Evolutionary conservation across 1,284 basidiomycete species (phyloP), one percentile per base, ranked within the genome.

Genomic region (Chalciporus piperatoides): DNA sequence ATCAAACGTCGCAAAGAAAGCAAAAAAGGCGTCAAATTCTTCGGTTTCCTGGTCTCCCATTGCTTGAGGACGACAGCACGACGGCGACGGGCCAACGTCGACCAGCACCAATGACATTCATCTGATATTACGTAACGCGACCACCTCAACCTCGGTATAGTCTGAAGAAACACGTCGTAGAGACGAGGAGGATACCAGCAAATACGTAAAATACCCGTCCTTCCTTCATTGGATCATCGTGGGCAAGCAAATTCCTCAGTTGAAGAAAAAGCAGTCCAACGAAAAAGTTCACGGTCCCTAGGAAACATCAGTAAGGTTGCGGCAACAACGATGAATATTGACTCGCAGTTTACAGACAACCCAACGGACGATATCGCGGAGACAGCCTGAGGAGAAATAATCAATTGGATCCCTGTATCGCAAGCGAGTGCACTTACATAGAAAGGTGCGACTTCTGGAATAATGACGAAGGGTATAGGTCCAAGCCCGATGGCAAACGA

Each of bases 401-500:
- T 32, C 24, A 21, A 23, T 42, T n/a, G n/a, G 32, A 41, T 45
- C 48, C 36, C 3, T 19, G 28, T 25, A 49, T 39, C 11, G 48
- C 37, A 42, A 50, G 30, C 10, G 11, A 27, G 19, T 14, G 12
- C 36, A 72, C 84, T 58, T 68, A 86, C 89, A 60, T 86, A 77
- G 40, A 77, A 68, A 1, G 94, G 94, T 0, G 93, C 86, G 21
- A 97, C 80, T 63, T 97, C 94, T n/a, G 92, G 84, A 27, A 96
- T 84, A 68, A 97, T 86, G 37, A 97, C 83, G 64, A 94, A 97
- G 0, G 94, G 94, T 30, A 97, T 73, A 1, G 94, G 93, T 1
- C 94, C 94, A n/a, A 97, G 75, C 1, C 94, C 94, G 33, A 90
- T 72, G 0, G 91, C 88, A 65, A 96, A 97, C 0, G 88, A 88